phyloP scores from a whole-genome alignment of 345 rosid species.

The Kandelia obovata region DNA sequence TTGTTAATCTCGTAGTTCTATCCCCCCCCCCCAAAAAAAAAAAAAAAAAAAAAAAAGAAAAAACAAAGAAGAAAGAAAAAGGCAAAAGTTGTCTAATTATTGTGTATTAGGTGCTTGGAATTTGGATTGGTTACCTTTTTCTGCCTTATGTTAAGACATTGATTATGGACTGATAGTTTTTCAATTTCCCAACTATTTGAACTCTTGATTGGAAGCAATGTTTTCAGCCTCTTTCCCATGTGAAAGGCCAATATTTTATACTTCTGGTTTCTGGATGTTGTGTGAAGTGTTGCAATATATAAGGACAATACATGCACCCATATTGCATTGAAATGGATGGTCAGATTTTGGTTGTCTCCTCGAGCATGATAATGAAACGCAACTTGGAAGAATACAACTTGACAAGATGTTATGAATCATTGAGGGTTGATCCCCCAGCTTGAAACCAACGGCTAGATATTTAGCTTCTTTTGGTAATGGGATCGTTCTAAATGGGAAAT shows the following conservation, averaged over 20 bases:
- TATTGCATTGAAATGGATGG: not conserved
- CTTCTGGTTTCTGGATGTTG: not conserved
- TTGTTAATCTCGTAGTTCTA: not conserved
- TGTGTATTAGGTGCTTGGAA: not conserved
- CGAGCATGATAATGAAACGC: too few relatives aligned
- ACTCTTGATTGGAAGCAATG: constrained; percentile 7
- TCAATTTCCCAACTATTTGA: not conserved
- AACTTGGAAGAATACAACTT: too few relatives aligned
- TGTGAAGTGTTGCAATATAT: not conserved
- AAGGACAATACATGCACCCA: too few relatives aligned
- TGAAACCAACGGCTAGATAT: too few relatives aligned
- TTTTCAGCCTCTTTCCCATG: constrained; percentile 6
- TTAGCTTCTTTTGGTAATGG: too few relatives aligned
- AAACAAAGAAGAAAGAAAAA: too few relatives aligned
- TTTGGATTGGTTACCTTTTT: not conserved
- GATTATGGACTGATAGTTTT: too few relatives aligned
- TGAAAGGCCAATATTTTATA: not conserved
- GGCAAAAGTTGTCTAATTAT: not conserved
- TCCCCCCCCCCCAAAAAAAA: too few relatives aligned
- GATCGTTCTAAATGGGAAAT: too few relatives aligned
- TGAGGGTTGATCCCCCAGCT: too few relatives aligned
- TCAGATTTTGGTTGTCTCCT: not conserved
- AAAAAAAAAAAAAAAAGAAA: too few relatives aligned
- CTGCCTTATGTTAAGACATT: not conserved
- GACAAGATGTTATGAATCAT: too few relatives aligned